These are phyloP conservation scores for Monilinia laxa DNA, from an alignment of 2,329 filamentous ascomycete species.

Conservation along the genomic window DNA sequence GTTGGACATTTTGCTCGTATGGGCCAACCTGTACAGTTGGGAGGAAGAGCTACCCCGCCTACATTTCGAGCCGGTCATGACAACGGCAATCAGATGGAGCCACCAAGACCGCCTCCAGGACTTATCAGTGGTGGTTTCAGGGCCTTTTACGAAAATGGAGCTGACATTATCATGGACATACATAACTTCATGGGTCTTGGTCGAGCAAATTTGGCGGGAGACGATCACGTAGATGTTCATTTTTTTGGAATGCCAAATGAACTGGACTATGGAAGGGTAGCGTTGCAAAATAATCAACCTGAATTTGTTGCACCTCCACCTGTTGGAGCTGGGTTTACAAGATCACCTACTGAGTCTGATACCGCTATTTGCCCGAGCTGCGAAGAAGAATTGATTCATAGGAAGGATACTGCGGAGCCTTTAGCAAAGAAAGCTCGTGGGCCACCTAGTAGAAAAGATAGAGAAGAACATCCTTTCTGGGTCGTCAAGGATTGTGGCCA, in stretches of 20 bases:
- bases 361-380: slow-evolving; percentile 84
- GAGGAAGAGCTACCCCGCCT: slow-evolving; percentile 6
- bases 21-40: background rate
- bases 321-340: slow-evolving; percentile 74
- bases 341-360: slow-evolving; percentile 69
- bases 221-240: slow-evolving; percentile 1
- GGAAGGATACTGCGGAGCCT: slow-evolving; percentile 43
- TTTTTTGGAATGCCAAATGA: slow-evolving; percentile 33
- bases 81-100: background rate
- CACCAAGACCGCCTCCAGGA: slow-evolving; percentile 8
- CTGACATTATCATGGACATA: slow-evolving; percentile 12
- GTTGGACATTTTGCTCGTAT: background rate
- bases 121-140: background rate
- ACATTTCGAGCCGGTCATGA: background rate
- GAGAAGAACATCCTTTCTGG: slow-evolving; percentile 83
- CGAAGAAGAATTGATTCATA: slow-evolving; percentile 76
- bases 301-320: slow-evolving; percentile 45
- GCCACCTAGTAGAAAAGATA: slow-evolving; percentile 50
- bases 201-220: background rate
- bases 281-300: slow-evolving; percentile 35
- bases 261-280: slow-evolving; percentile 36
- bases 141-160: background rate
- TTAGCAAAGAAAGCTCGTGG: slow-evolving; percentile 48
- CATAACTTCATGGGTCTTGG: background rate
- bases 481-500: slow-evolving; percentile 88